These are phyloP conservation scores for Sherardia arvensis DNA, from an alignment of 257 asterid genomes.

Conservation along the genomic window DNA sequence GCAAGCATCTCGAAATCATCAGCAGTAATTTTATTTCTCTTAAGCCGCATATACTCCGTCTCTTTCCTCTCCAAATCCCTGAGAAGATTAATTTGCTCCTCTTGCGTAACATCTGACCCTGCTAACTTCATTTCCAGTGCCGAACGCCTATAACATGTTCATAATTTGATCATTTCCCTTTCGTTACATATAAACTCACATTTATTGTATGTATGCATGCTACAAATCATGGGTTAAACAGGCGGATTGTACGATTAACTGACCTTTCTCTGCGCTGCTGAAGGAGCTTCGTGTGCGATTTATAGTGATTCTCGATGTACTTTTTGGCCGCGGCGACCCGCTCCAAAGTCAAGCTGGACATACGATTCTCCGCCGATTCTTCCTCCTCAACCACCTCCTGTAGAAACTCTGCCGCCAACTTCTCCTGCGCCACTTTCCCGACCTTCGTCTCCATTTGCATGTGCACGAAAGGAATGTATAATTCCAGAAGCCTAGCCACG, in stretches of 20 bases:
- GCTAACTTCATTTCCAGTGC: slow-evolving; percentile 50
- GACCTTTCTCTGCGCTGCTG: slow-evolving; percentile 59
- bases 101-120: slow-evolving; percentile 49
- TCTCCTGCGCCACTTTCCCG: slow-evolving; percentile 15
- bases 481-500: not conserved
- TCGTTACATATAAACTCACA: not conserved
- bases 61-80: slow-evolving; percentile 71
- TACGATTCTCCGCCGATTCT: slow-evolving; percentile 35
- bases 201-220: not conserved
- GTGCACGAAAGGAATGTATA: not conserved
- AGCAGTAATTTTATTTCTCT: slow-evolving; percentile 63
- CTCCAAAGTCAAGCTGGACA: slow-evolving; percentile 55
- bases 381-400: slow-evolving; percentile 27
- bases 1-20: slow-evolving; percentile 66
- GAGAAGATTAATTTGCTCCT: slow-evolving; percentile 53
- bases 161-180: not conserved
- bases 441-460: slow-evolving; percentile 2
- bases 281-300: slow-evolving; percentile 49
- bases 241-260: not conserved
- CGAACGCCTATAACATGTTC: slow-evolving; percentile 43
- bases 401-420: slow-evolving; percentile 17
- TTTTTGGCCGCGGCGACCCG: slow-evolving; percentile 83
- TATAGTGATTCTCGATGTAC: slow-evolving; percentile 72
- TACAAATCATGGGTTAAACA: not conserved
- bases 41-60: slow-evolving; percentile 71